Conservation (phyloP, 2,329 filamentous ascomycete genomes). For the Zymoseptoria brevis region DNA sequence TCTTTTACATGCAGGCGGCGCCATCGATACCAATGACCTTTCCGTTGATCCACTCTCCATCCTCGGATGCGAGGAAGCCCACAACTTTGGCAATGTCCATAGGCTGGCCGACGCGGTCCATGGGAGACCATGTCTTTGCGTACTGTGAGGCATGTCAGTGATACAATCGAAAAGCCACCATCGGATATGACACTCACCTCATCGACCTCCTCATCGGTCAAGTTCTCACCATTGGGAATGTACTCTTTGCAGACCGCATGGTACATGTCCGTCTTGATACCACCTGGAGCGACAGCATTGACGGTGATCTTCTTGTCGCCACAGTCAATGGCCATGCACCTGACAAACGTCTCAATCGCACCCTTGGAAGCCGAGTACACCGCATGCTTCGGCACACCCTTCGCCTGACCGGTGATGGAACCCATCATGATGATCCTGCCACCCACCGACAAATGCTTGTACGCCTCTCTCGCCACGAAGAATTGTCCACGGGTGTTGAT, state of each 20-base stretch:
- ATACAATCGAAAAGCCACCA: background rate
- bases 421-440: conserved; percentile 49
- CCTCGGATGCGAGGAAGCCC: conserved; percentile 51
- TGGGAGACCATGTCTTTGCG: conserved; percentile 56
- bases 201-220: conserved; percentile 51
- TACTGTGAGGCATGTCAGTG: conserved; percentile 35
- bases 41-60: conserved; percentile 50
- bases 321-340: conserved; percentile 48
- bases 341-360: conserved; percentile 47
- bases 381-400: conserved; percentile 48
- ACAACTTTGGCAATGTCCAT: conserved; percentile 61
- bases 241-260: conserved; percentile 58
- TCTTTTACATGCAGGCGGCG: conserved; percentile 33
- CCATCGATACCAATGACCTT: conserved; percentile 45
- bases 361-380: conserved; percentile 48
- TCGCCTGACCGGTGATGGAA: conserved; percentile 50
- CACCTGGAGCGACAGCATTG: conserved; percentile 54
- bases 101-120: conserved; percentile 58
- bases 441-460: conserved; percentile 45
- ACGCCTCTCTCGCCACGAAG: conserved; percentile 52
- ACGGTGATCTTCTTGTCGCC: conserved; percentile 49
- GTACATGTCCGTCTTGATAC: conserved; percentile 53
- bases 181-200: conserved; percentile 30
- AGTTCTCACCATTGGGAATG: conserved; percentile 50
- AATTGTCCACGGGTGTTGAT: conserved; percentile 58